Evolutionary conservation across 768 basidiomycete species (phyloP).

Genomic region (Zangia roseola): DNA sequence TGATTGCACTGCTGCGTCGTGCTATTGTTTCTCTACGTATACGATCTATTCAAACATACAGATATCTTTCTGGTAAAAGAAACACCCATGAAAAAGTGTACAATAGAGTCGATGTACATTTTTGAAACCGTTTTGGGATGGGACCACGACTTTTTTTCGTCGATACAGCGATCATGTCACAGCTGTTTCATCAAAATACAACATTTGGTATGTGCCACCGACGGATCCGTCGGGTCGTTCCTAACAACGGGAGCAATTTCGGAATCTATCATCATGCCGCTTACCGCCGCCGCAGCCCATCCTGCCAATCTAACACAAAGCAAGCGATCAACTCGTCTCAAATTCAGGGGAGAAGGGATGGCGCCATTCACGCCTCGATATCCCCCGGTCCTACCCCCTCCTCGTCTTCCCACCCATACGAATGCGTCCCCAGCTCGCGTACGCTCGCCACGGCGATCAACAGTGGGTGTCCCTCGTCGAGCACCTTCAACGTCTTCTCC

Average conservation of each 20-base stretch:
- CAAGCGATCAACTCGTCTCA: too few species aligned
- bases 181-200: too few species aligned
- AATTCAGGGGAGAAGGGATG: too few species aligned
- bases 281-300: too few species aligned
- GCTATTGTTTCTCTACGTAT: background rate
- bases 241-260: too few species aligned
- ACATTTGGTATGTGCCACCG: too few species aligned
- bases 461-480: constrained; percentile 63
- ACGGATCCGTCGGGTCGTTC: too few species aligned
- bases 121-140: background rate
- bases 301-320: too few species aligned
- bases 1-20: background rate
- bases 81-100: background rate
- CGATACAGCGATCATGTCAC: too few species aligned
- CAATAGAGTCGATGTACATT: background rate
- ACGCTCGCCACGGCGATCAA: constrained; percentile 72
- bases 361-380: constrained; percentile 3
- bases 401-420: constrained; percentile 46
- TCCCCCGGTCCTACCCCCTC: constrained; percentile 37
- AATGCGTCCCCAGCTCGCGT: constrained; percentile 60
- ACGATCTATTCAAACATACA: background rate
- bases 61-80: background rate
- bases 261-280: too few species aligned
- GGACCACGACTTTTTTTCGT: too few species aligned
- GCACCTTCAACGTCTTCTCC: constrained; percentile 53